Conservation (phyloP, 768 basidiomycete genomes). For the Rhodosporidiobolus odoratus region DNA sequence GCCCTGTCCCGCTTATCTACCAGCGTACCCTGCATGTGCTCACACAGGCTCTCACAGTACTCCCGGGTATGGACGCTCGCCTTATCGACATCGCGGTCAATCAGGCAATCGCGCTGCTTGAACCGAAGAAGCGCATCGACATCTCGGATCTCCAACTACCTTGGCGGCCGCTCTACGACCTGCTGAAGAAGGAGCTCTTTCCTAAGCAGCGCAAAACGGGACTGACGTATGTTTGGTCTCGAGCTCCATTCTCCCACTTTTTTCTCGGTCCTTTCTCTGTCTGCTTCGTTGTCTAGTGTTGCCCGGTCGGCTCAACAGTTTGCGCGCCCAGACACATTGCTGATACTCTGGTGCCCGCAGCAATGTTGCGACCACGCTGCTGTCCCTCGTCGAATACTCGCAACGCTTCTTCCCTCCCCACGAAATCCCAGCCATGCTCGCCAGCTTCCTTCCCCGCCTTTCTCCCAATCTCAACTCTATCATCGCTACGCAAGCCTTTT, state of each 20-base stretch:
- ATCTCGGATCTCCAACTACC: slow-evolving; percentile 75
- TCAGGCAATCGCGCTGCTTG: slow-evolving; percentile 51
- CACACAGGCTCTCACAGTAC: slow-evolving; percentile 11
- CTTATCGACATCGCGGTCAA: slow-evolving; percentile 65
- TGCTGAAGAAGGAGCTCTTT: slow-evolving; percentile 69
- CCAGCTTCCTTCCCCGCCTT: slow-evolving; percentile 72
- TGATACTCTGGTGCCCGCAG: slow-evolving; percentile 15
- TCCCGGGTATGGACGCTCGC: slow-evolving; percentile 66
- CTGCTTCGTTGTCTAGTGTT: background rate
- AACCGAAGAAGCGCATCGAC: slow-evolving; percentile 63
- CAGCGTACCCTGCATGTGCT: background rate
- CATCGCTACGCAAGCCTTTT: slow-evolving; percentile 73
- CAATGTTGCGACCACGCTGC: slow-evolving; percentile 47
- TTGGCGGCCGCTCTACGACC: slow-evolving; percentile 71
- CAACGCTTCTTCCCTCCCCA: slow-evolving; percentile 85
- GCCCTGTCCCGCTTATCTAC: background rate
- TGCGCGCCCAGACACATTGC: background rate
- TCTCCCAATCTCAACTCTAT: slow-evolving; percentile 65
- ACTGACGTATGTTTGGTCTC: slow-evolving; percentile 42
- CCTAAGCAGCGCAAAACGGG: slow-evolving; percentile 52
- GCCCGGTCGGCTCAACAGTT: too few species aligned
- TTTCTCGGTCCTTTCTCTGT: background rate
- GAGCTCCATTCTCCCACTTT: too few species aligned
- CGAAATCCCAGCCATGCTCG: slow-evolving; percentile 78
- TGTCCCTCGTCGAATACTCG: slow-evolving; percentile 50